phyloP scores from a whole-genome alignment of 2,329 filamentous ascomycete genomes.

The Alternaria arborescens region DNA sequence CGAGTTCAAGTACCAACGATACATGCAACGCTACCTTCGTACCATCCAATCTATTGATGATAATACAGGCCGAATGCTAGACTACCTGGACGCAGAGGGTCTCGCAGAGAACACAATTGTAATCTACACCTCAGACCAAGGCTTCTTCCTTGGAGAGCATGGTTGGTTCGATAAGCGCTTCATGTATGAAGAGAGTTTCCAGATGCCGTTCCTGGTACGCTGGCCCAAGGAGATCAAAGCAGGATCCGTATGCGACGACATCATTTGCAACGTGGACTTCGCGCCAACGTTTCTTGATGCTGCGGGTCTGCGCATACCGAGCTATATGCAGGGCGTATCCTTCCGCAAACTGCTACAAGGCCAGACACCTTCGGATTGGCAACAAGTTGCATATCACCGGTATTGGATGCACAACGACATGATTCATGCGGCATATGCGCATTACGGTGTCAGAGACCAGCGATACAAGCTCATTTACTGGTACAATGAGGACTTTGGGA shows the following conservation, averaged over 20 bases:
- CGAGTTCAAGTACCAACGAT: constrained; percentile 64
- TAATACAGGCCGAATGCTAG: constrained; percentile 60
- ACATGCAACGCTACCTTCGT: constrained; percentile 57
- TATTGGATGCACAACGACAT: constrained; percentile 66
- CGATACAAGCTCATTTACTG: constrained; percentile 66
- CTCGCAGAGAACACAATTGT: constrained; percentile 60
- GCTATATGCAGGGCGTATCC: constrained; percentile 62
- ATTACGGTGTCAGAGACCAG: constrained; percentile 62
- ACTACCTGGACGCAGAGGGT: constrained; percentile 56
- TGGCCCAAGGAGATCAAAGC: constrained; percentile 56
- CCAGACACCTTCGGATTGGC: constrained; percentile 56
- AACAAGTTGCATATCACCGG: constrained; percentile 63
- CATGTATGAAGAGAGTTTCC: constrained; percentile 66
- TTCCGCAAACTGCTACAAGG: constrained; percentile 54
- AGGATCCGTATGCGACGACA: constrained; percentile 56
- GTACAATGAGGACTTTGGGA: constrained; percentile 61
- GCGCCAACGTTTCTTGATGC: constrained; percentile 61
- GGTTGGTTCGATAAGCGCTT: constrained; percentile 68
- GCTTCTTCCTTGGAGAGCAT: constrained; percentile 66
- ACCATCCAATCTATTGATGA: constrained; percentile 64
- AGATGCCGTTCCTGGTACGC: constrained; percentile 64
- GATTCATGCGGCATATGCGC: constrained; percentile 61
- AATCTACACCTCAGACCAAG: constrained; percentile 65
- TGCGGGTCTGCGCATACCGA: constrained; percentile 53
- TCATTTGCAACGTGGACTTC: constrained; percentile 65